Conservation (phyloP, 2,329 filamentous ascomycete species). For the Phoma sp. region DNA sequence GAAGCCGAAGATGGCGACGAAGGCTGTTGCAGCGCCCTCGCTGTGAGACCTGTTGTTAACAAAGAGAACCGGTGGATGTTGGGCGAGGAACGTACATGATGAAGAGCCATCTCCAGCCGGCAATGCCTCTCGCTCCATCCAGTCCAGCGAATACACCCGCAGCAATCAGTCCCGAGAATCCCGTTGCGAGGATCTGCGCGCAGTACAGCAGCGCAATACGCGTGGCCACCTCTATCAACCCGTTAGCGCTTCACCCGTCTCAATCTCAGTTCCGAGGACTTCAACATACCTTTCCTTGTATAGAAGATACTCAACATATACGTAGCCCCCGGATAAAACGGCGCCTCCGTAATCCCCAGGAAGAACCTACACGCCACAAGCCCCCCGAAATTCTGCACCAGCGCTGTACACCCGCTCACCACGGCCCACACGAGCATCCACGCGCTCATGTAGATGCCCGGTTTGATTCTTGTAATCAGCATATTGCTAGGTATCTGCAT, state of each 20-base stretch:
- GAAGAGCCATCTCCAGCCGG: constrained; percentile 48
- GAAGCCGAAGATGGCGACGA: constrained; percentile 39
- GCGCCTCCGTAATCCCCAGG: constrained; percentile 34
- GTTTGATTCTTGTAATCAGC: constrained; percentile 46
- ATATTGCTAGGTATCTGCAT: constrained; percentile 52
- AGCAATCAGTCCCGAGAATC: constrained; percentile 54
- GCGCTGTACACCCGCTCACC: constrained; percentile 42
- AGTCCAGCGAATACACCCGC: constrained; percentile 47
- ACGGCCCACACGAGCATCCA: constrained; percentile 48
- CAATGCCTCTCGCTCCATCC: constrained; percentile 35
- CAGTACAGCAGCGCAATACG: constrained; percentile 48
- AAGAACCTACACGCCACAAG: constrained; percentile 42
- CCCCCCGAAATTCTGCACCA: constrained; percentile 41
- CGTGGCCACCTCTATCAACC: constrained; percentile 39
- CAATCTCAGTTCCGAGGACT: background rate
- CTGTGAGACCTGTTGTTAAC: constrained; percentile 16
- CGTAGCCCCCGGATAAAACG: constrained; percentile 66
- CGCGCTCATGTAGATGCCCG: constrained; percentile 39
- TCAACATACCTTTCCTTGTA: constrained; percentile 55
- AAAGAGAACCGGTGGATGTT: background rate
- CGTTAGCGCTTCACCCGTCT: constrained; percentile 42
- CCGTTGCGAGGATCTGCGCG: constrained; percentile 49
- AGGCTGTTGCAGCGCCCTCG: constrained; percentile 33
- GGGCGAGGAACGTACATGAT: constrained; percentile 42
- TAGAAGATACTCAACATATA: constrained; percentile 71